phyloP scores from a whole-genome alignment of 768 basidiomycete genomes.

The Erythrobasidium yunnanense region DNA sequence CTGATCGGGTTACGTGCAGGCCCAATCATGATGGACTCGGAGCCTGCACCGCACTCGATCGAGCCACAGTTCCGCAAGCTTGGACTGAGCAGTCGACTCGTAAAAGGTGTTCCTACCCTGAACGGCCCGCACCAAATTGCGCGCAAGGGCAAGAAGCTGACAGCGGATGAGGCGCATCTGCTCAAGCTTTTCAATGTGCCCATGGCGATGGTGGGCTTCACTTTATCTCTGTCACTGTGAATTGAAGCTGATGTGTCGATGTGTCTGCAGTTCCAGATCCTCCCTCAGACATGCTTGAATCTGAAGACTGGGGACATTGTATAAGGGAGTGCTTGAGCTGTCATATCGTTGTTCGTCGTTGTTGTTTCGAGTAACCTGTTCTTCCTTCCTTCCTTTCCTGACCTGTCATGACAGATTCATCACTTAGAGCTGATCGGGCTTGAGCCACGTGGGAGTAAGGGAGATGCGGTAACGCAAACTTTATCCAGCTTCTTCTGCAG shows the following conservation, averaged over 20 bases:
- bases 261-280: constrained; percentile 26
- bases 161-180: constrained; percentile 78
- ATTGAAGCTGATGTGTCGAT: background rate
- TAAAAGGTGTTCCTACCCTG: constrained; percentile 76
- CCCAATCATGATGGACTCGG: constrained; percentile 65
- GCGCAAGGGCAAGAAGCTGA: constrained; percentile 64
- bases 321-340: background rate
- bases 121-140: constrained; percentile 62
- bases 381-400: too few relatives aligned
- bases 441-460: too few relatives aligned
- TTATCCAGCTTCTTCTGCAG: too few relatives aligned
- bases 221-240: background rate
- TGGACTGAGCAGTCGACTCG: constrained; percentile 68
- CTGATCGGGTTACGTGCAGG: constrained; percentile 45
- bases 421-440: too few relatives aligned
- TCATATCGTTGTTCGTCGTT: background rate
- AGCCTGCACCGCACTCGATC: constrained; percentile 91
- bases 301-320: background rate
- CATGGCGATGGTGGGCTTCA: constrained; percentile 68
- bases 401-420: too few relatives aligned
- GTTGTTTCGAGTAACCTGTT: too few relatives aligned
- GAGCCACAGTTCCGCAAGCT: constrained; percentile 91
- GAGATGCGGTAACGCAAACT: too few relatives aligned
- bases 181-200: constrained; percentile 81
- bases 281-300: constrained; percentile 9